A percentile compares a stretch with the other conserved stretches of the same genome.
Evolutionary conservation across 2,329 filamentous ascomycete genomes (phyloP).

Genomic region (Clarireedia monteithiana): DNA sequence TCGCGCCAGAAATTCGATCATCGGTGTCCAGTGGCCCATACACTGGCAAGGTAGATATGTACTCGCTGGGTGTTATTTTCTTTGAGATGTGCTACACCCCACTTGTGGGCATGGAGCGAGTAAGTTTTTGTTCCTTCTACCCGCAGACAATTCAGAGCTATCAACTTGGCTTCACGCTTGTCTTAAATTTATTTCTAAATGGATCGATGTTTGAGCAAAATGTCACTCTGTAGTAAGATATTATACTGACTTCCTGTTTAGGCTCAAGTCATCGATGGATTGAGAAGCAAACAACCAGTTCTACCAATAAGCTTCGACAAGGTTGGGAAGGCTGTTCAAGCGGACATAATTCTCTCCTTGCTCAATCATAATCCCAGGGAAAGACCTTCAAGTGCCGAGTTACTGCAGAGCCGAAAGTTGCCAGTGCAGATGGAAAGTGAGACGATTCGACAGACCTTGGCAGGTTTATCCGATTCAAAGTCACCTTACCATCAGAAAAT

Average conservation of each 20-base stretch:
- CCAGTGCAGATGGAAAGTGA: slow-evolving; percentile 92
- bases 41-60: slow-evolving; percentile 97
- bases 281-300: slow-evolving; percentile 59
- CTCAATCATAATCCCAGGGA: slow-evolving; percentile 76
- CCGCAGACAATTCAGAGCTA: too few species aligned
- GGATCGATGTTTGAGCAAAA: too few species aligned
- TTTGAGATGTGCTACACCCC: slow-evolving; percentile 88
- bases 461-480: slow-evolving; percentile 70
- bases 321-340: slow-evolving; percentile 61
- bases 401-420: slow-evolving; percentile 78
- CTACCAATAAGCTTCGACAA: slow-evolving; percentile 68
- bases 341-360: slow-evolving; percentile 70
- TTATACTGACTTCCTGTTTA: background rate
- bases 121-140: background rate
- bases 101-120: slow-evolving; percentile 52
- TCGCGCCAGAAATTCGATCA: slow-evolving; percentile 84
- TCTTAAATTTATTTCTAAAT: too few species aligned
- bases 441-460: slow-evolving; percentile 74
- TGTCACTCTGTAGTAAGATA: background rate
- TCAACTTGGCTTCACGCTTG: too few species aligned
- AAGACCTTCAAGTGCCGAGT: slow-evolving; percentile 72
- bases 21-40: slow-evolving; percentile 65
- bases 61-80: slow-evolving; percentile 92
- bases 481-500: slow-evolving; percentile 89
- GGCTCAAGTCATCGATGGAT: slow-evolving; percentile 52